These are phyloP conservation scores for Microcyclosporella mali DNA, from an alignment of 2,329 filamentous ascomycete genomes.

Conservation along the genomic window DNA sequence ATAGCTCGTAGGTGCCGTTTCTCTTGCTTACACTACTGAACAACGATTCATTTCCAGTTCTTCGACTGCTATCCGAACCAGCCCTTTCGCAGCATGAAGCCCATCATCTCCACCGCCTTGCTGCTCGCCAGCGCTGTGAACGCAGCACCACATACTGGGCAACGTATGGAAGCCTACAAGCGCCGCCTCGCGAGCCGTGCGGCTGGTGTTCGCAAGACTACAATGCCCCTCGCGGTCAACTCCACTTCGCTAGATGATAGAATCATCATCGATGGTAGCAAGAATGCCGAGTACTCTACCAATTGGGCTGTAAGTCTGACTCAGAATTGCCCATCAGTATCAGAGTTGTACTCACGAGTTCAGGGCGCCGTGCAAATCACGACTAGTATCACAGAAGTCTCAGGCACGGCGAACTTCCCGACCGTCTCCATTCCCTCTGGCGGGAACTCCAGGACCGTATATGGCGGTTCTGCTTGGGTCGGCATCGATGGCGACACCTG, in stretches of 20 bases:
- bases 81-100: conserved; percentile 45
- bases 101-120: conserved; percentile 35
- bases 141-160: conserved; percentile 36
- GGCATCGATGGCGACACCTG: conserved; percentile 58
- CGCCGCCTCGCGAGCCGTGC: conserved; percentile 33
- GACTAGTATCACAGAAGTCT: conserved; percentile 48
- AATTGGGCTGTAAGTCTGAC: conserved; percentile 50
- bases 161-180: background rate
- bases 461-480: conserved; percentile 53
- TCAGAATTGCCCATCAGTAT: no score
- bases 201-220: conserved; percentile 24
- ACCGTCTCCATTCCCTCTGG: conserved; percentile 40
- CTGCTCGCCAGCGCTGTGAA: conserved; percentile 37
- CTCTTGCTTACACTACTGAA: no score
- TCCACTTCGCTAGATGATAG: conserved; percentile 22
- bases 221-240: conserved; percentile 30
- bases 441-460: conserved; percentile 31
- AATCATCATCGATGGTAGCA: conserved; percentile 32
- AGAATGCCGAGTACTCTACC: conserved; percentile 45
- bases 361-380: conserved; percentile 47
- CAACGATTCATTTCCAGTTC: no score
- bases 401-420: conserved; percentile 50
- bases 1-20: no score
- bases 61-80: no score
- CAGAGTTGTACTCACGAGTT: background rate